These are phyloP conservation scores for Capsella rubella DNA, from an alignment of 441 rosid species.

Conservation along the genomic window DNA sequence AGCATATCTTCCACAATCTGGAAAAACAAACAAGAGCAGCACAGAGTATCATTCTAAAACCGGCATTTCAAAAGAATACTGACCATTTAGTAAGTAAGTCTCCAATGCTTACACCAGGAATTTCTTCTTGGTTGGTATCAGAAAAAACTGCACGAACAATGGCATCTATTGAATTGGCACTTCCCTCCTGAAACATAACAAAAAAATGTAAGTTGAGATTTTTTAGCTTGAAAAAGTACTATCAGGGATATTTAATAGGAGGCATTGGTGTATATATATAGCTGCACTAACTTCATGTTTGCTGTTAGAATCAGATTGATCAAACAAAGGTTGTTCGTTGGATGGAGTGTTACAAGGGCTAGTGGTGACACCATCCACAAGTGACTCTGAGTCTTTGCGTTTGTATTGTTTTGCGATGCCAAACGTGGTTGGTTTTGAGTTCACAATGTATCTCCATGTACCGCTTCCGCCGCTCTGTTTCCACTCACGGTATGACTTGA, in stretches of 20 bases:
- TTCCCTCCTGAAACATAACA: slow-evolving; percentile 61
- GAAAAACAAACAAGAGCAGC: slow-evolving; percentile 23
- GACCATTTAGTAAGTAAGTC: slow-evolving; percentile 4
- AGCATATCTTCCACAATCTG: slow-evolving; percentile 87
- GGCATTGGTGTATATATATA: slow-evolving; percentile 36
- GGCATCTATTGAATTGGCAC: slow-evolving; percentile 53
- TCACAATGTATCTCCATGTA: slow-evolving; percentile 58
- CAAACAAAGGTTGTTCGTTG: slow-evolving; percentile 40
- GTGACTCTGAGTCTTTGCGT: slow-evolving; percentile 59
- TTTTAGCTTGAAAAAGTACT: not conserved
- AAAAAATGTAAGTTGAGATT: slow-evolving; percentile 16
- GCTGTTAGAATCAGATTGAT: slow-evolving; percentile 46
- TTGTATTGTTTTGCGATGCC: slow-evolving; percentile 53
- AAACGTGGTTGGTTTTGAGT: slow-evolving; percentile 50
- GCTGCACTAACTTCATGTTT: slow-evolving; percentile 58
- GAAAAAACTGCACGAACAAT: slow-evolving; percentile 71
- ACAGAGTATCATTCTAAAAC: slow-evolving; percentile 20
- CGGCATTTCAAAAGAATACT: slow-evolving; percentile 3
- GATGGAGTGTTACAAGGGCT: slow-evolving; percentile 45
- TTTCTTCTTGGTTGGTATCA: slow-evolving; percentile 77
- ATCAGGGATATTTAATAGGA: not conserved
- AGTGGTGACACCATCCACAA: slow-evolving; percentile 55
- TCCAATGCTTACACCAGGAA: slow-evolving; percentile 65
- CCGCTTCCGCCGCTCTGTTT: slow-evolving; percentile 65
- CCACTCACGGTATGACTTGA: slow-evolving; percentile 74